These are phyloP conservation scores for Zangia roseola DNA, from an alignment of 768 basidiomycete species.

Conservation along the genomic window DNA sequence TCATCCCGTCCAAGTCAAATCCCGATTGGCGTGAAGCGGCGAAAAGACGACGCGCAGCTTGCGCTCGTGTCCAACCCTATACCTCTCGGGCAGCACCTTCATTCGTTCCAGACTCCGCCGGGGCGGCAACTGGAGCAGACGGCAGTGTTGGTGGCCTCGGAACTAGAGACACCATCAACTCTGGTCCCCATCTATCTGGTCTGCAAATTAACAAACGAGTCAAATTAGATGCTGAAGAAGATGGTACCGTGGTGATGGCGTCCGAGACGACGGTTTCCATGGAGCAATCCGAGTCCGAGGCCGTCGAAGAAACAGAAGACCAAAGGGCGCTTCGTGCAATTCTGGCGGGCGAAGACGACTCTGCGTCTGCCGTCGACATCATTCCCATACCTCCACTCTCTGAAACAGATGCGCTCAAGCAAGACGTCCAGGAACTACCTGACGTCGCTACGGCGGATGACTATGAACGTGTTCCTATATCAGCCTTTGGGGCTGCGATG, in stretches of 20 bases:
- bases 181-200: slow-evolving; percentile 69
- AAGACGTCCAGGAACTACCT: slow-evolving; percentile 81
- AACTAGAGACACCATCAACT: slow-evolving; percentile 72
- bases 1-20: slow-evolving; percentile 86
- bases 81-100: slow-evolving; percentile 26
- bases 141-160: slow-evolving; percentile 79
- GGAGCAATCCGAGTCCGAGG: slow-evolving; percentile 23
- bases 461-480: slow-evolving; percentile 88
- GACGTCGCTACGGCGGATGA: slow-evolving; percentile 76
- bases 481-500: slow-evolving; percentile 90
- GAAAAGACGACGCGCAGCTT: slow-evolving; percentile 48
- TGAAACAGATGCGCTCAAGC: slow-evolving; percentile 81
- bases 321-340: slow-evolving; percentile 78
- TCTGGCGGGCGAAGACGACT: slow-evolving; percentile 49
- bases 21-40: slow-evolving; percentile 88
- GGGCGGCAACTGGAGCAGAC: slow-evolving; percentile 56
- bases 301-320: slow-evolving; percentile 66
- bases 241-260: slow-evolving; percentile 10
- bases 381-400: slow-evolving; percentile 61
- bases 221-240: slow-evolving; percentile 34
- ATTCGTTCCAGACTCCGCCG: slow-evolving; percentile 66
- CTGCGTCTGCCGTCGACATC: slow-evolving; percentile 50
- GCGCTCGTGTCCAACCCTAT: slow-evolving; percentile 11
- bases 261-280: not conserved
- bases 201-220: slow-evolving; percentile 48